phyloP scores from a whole-genome alignment of 2,329 filamentous ascomycete species.

The Tolypocladium inflatum region DNA sequence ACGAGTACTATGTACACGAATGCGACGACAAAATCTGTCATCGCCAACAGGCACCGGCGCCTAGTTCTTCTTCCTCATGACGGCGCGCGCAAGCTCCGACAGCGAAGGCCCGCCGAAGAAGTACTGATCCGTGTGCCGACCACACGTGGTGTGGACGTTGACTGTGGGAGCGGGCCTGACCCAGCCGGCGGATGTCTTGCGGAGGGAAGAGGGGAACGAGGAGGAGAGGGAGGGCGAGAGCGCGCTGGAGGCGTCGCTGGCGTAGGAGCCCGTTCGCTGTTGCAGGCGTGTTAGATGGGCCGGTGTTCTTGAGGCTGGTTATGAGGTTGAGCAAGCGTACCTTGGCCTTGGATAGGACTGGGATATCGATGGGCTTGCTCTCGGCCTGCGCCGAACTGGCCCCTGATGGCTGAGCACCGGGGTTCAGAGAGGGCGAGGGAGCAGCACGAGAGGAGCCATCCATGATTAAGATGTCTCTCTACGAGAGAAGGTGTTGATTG shows the following conservation, averaged over 20 bases:
- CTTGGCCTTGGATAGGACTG: slow-evolving; percentile 9
- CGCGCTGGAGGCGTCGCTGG: slow-evolving; percentile 15
- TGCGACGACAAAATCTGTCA: neutral
- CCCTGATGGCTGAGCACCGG: neutral
- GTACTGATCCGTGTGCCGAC: slow-evolving; percentile 43
- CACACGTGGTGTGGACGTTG: slow-evolving; percentile 46
- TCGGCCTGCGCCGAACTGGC: neutral
- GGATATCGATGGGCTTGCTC: slow-evolving; percentile 11
- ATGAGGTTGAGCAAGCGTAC: slow-evolving; percentile 6
- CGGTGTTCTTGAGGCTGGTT: slow-evolving; percentile 1
- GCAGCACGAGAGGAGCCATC: slow-evolving; percentile 2
- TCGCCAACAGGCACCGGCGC: neutral
- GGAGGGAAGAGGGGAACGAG: slow-evolving; percentile 13
- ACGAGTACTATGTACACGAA: slow-evolving; percentile 9
- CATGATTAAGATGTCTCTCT: neutral
- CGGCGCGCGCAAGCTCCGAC: slow-evolving; percentile 30
- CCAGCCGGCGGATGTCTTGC: slow-evolving; percentile 21
- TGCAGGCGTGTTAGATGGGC: slow-evolving; percentile 11
- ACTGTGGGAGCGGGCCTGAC: slow-evolving; percentile 29
- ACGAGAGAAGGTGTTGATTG: neutral
- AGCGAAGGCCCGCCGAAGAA: slow-evolving; percentile 40
- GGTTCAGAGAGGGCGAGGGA: slow-evolving; percentile 6
- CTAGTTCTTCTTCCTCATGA: slow-evolving; percentile 23
- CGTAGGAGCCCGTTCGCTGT: slow-evolving; percentile 19
- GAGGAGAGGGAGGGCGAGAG: slow-evolving; percentile 7